Percentiles rank a stretch among this genome's conserved stretches.
phyloP scores from a whole-genome alignment of 1,284 basidiomycete species.

The Cryptococcus sp. region DNA sequence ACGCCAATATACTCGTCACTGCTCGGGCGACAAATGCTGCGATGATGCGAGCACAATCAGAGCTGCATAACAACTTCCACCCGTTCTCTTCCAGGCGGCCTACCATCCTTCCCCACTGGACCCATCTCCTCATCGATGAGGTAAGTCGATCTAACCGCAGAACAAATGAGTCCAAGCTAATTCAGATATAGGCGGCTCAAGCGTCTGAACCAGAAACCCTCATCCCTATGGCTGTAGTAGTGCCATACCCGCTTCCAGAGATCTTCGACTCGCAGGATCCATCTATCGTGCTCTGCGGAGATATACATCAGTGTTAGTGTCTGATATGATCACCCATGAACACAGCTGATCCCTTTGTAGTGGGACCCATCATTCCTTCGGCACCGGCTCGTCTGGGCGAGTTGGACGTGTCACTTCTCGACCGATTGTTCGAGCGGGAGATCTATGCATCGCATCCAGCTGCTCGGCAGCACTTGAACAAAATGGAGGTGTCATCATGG shows the following conservation, averaged over 20 bases:
- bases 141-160: conserved; percentile 14
- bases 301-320: conserved; percentile 42
- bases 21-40: conserved; percentile 43
- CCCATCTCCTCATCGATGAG: conserved; percentile 53
- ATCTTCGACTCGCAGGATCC: conserved; percentile 20
- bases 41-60: conserved; percentile 35
- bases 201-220: conserved; percentile 50
- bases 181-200: conserved; percentile 43
- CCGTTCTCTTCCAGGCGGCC: conserved; percentile 8
- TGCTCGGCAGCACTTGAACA: conserved; percentile 15
- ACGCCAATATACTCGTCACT: conserved; percentile 44
- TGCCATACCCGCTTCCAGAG: conserved; percentile 22
- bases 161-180: neutral
- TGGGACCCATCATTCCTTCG: conserved; percentile 49
- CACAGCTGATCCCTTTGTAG: conserved; percentile 4
- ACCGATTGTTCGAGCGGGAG: conserved; percentile 42
- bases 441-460: conserved; percentile 38
- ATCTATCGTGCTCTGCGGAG: conserved; percentile 48
- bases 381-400: conserved; percentile 38
- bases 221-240: conserved; percentile 47
- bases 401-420: conserved; percentile 51
- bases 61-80: conserved; percentile 17
- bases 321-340: neutral
- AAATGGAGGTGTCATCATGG: neutral
- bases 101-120: conserved; percentile 44